A percentile compares a stretch with the other conserved stretches of the same genome.
Evolutionary conservation across 2,329 filamentous ascomycete genomes (phyloP).

Genomic region (Stagonosporopsis rhizophila): DNA sequence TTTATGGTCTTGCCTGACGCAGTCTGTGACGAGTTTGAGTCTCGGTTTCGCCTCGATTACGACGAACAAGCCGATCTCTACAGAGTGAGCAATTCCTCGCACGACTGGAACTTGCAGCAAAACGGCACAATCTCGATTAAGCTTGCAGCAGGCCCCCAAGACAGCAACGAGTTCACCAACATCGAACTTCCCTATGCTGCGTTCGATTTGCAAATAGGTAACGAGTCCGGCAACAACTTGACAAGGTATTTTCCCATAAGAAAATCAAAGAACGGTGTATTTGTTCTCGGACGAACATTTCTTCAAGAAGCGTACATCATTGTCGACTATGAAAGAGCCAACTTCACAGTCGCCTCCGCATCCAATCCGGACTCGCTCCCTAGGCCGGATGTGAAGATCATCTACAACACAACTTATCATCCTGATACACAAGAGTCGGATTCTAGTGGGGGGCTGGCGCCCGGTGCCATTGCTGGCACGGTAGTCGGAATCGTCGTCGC

Average conservation of each 20-base stretch:
- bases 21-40: constrained; percentile 49
- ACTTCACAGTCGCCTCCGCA: constrained; percentile 44
- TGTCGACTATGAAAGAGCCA: constrained; percentile 47
- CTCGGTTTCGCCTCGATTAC: constrained; percentile 46
- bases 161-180: constrained; percentile 19
- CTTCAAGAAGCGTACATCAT: constrained; percentile 49
- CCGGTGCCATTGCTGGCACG: constrained; percentile 44
- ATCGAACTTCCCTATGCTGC: constrained; percentile 42
- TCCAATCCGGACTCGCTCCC: constrained; percentile 32
- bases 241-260: constrained; percentile 44
- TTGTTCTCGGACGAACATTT: constrained; percentile 45
- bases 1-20: constrained; percentile 41
- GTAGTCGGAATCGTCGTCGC: constrained; percentile 43
- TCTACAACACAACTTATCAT: constrained; percentile 31
- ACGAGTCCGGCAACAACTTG: constrained; percentile 17
- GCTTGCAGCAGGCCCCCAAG: constrained; percentile 19
- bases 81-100: constrained; percentile 38
- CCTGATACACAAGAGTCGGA: constrained; percentile 7
- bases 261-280: constrained; percentile 31
- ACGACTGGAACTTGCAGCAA: constrained; percentile 29
- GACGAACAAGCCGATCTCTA: constrained; percentile 45
- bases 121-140: constrained; percentile 38
- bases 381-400: constrained; percentile 27
- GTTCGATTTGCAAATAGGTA: constrained; percentile 29
- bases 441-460: constrained; percentile 24